A percentile compares a stretch with the other conserved stretches of the same genome.
Conservation (phyloP, 371 early-diverging fungal species). For the Mucor piriformis region DNA sequence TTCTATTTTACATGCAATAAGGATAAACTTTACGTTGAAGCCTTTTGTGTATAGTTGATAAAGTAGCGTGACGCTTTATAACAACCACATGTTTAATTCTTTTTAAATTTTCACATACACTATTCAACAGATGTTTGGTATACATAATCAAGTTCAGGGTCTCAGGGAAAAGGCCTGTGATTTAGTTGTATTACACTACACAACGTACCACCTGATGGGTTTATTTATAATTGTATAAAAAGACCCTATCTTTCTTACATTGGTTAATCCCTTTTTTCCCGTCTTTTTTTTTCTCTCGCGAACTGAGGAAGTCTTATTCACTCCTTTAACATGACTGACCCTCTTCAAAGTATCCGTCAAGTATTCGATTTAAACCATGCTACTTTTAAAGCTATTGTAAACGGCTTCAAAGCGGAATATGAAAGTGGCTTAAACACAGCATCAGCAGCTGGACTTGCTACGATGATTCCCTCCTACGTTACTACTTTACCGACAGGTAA, state of each 20-base stretch:
- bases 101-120: not conserved
- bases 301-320: too few species aligned
- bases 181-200: constrained; percentile 10
- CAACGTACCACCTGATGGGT: constrained; percentile 21
- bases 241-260: not conserved
- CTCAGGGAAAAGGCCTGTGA: constrained; percentile 26
- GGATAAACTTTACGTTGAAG: not conserved
- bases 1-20: not conserved
- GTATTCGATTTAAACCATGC: constrained; percentile 30
- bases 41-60: not conserved
- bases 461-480: constrained; percentile 84
- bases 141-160: constrained; percentile 25
- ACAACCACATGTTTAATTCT: not conserved
- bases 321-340: constrained; percentile 5
- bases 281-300: constrained; percentile 5
- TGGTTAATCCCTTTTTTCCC: constrained; percentile 1
- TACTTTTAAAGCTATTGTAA: constrained; percentile 47
- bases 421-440: constrained; percentile 48
- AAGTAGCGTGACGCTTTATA: too few species aligned
- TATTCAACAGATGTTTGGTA: not conserved
- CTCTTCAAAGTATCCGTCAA: constrained; percentile 6
- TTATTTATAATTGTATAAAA: constrained; percentile 4
- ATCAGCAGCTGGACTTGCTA: constrained; percentile 51
- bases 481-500: constrained; percentile 75
- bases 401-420: constrained; percentile 54